Percentiles rank a stretch among this genome's conserved stretches.
Evolutionary conservation across 2,329 filamentous ascomycete species (phyloP).

Genomic region (Macrophomina tecta): DNA sequence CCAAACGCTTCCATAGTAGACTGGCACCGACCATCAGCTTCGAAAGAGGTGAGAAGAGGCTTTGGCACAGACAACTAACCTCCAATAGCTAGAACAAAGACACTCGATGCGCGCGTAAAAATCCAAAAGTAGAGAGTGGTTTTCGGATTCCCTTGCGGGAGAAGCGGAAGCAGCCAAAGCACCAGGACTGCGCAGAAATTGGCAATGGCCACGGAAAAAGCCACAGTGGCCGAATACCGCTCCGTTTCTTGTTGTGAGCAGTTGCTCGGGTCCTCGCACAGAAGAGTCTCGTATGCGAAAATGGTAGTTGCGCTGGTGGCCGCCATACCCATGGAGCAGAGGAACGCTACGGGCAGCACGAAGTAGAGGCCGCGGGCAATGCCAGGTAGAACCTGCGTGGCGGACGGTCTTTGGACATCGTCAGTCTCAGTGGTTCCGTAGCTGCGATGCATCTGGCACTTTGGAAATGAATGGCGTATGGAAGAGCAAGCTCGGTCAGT

Average conservation of each 20-base stretch:
- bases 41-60: too few species aligned
- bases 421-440: neutral
- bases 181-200: slow-evolving; percentile 6
- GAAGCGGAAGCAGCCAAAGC: neutral
- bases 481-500: too few species aligned
- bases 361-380: neutral
- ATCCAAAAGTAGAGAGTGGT: slow-evolving; percentile 1
- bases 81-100: neutral
- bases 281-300: neutral
- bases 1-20: neutral
- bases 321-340: slow-evolving; percentile 4
- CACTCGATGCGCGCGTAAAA: neutral
- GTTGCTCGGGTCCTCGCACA: neutral
- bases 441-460: neutral
- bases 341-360: neutral
- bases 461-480: neutral
- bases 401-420: neutral
- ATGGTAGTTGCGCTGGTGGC: neutral
- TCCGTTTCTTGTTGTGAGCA: neutral
- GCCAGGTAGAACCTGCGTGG: neutral
- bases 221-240: neutral
- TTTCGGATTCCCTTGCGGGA: neutral
- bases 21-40: neutral
- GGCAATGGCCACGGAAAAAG: neutral
- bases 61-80: neutral